Base-by-base conservation (phyloP, 1,139 yeast genomes). In the Geotrichum carabidarum region DNA sequence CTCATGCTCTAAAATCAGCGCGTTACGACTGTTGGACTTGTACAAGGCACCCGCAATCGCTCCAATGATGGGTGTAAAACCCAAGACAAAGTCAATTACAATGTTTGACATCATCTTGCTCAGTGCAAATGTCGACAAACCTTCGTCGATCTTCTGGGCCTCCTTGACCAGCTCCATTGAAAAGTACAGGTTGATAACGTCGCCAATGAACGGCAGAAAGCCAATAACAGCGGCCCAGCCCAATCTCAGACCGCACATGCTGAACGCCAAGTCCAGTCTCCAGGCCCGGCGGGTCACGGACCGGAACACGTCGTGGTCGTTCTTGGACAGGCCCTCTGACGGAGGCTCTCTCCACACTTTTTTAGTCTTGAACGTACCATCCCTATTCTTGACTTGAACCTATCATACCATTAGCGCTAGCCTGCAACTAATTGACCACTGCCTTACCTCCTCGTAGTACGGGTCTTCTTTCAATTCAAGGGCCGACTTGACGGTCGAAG, bases 171-270 rank as follows among this genome's bases (percentile, higher is more conserved):
- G 61, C 52, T 73, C 67, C 58, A 80, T 60, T 0, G 86, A 83
- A 48, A 86, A 69, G 48, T 68, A 70, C 7, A 78, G 65, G 27
- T 82, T 77, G 54, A 83, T 68, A 8, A 78, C 46, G 61, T 81
- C 83, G 6, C 90, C 90, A 31, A 82, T 68, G 69, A 76, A 66
- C 1, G 95, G 95, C 35, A 87, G 63, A 12, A 86, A 64, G 1
- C 91, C 91, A 58, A 86, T 78, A 9, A 86, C 62, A 1, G 86
- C 88, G 1, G 85, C 78, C 86, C 89, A 84, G 1, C 95, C 95
- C 41, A 84, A 63, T 47, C 87, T 71, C 17, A 82, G 65, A 0
- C 94, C 93, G 66, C 86, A 80, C 45, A 83, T 56, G 54, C 78
- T 76, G 66, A 85, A 78, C 56, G 78, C 77, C 66, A 83, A 75